Evolutionary conservation across 1,139 yeast genomes (phyloP).

Genomic region (Pichia sp.): DNA sequence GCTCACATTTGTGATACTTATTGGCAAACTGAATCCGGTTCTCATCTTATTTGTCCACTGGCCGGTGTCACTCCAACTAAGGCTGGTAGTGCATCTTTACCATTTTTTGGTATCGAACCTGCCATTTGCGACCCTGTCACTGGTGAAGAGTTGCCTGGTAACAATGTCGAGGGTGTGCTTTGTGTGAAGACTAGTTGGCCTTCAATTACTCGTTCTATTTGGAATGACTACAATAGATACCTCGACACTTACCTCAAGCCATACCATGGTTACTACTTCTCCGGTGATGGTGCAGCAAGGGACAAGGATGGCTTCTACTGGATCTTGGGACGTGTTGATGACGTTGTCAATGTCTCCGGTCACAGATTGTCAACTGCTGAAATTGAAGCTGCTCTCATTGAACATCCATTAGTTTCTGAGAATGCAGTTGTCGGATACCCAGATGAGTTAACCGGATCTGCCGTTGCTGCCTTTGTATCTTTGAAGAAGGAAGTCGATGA

Average conservation of each 20-base stretch:
- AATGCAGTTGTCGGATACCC: slow-evolving; percentile 78
- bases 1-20: slow-evolving; percentile 74
- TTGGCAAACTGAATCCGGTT: slow-evolving; percentile 83
- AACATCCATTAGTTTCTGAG: slow-evolving; percentile 64
- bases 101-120: slow-evolving; percentile 68
- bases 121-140: slow-evolving; percentile 64
- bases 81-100: slow-evolving; percentile 74
- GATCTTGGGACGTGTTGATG: slow-evolving; percentile 79
- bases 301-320: slow-evolving; percentile 72
- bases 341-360: slow-evolving; percentile 76
- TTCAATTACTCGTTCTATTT: slow-evolving; percentile 69
- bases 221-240: slow-evolving; percentile 60
- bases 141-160: slow-evolving; percentile 57
- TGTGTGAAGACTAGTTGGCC: slow-evolving; percentile 74
- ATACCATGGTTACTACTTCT: slow-evolving; percentile 61
- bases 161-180: slow-evolving; percentile 67
- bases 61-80: slow-evolving; percentile 72
- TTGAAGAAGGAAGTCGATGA: slow-evolving; percentile 40
- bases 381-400: slow-evolving; percentile 72
- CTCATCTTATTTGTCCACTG: slow-evolving; percentile 64
- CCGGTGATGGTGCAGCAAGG: slow-evolving; percentile 81
- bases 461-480: slow-evolving; percentile 75
- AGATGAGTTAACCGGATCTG: slow-evolving; percentile 77
- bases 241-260: slow-evolving; percentile 68
- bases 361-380: slow-evolving; percentile 78